phyloP scores from a whole-genome alignment of 2,329 filamentous ascomycete genomes.

The Drechslera avenae region DNA sequence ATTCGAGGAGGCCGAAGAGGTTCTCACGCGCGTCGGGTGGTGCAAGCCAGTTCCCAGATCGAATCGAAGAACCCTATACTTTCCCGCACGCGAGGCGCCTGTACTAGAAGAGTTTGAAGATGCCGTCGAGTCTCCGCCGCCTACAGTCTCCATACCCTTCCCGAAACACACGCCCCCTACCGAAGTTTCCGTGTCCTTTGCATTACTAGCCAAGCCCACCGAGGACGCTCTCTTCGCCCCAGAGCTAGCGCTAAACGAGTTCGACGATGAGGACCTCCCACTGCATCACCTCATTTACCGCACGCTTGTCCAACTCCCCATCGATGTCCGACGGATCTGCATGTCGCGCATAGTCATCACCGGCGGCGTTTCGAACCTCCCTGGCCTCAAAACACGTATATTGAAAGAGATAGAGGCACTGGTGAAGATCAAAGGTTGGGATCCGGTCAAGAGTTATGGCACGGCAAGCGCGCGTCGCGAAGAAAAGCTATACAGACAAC shows the following conservation, averaged over 20 bases:
- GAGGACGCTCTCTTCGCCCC: conserved; percentile 75
- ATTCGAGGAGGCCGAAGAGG: conserved; percentile 83
- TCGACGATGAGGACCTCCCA: conserved; percentile 87
- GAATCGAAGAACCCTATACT: conserved; percentile 40
- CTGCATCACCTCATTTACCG: conserved; percentile 78
- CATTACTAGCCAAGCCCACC: conserved; percentile 72
- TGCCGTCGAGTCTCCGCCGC: conserved; percentile 41
- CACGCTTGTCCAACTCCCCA: conserved; percentile 73
- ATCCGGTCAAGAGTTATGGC: conserved; percentile 72
- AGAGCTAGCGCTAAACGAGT: conserved; percentile 58
- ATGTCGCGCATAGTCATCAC: conserved; percentile 89
- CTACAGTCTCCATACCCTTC: conserved; percentile 43
- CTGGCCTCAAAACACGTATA: conserved; percentile 78
- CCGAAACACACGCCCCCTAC: conserved; percentile 47
- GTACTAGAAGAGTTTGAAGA: conserved; percentile 53
- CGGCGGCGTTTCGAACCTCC: conserved; percentile 77
- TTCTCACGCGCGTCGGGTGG: conserved; percentile 77
- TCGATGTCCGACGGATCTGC: conserved; percentile 82
- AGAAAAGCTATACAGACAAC: conserved; percentile 28
- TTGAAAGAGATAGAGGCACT: conserved; percentile 74
- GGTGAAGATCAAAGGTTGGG: conserved; percentile 75
- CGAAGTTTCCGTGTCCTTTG: conserved; percentile 70
- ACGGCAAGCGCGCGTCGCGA: conserved; percentile 53
- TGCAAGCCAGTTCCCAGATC: conserved; percentile 56
- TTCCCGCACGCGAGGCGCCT: conserved; percentile 44